phyloP scores from a whole-genome alignment of 2,329 filamentous ascomycete species.

The Pyricularia sp. region DNA sequence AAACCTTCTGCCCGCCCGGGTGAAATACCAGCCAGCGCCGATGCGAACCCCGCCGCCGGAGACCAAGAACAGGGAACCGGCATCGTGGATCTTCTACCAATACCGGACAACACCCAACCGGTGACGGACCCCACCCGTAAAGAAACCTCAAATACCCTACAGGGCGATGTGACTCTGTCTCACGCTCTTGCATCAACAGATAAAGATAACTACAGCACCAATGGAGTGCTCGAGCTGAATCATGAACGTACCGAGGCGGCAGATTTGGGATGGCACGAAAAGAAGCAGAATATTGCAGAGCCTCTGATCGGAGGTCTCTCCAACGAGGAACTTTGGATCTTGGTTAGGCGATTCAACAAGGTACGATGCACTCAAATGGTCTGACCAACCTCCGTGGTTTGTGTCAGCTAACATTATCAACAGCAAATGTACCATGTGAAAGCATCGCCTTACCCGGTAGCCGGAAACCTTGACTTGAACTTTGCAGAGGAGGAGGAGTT shows the following conservation, averaged over 20 bases:
- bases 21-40: neutral
- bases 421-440: conserved; percentile 58
- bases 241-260: conserved; percentile 46
- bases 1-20: neutral
- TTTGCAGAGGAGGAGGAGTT: conserved; percentile 78
- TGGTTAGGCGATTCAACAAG: conserved; percentile 68
- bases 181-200: conserved; percentile 30
- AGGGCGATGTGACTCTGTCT: conserved; percentile 19
- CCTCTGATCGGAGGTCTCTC: conserved; percentile 58
- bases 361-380: conserved; percentile 22
- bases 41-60: conserved; percentile 9
- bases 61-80: conserved; percentile 14
- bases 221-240: conserved; percentile 35
- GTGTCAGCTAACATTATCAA: neutral
- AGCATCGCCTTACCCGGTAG: conserved; percentile 46
- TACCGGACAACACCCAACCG: conserved; percentile 20
- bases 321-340: conserved; percentile 66
- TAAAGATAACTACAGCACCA: conserved; percentile 26
- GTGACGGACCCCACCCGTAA: conserved; percentile 17
- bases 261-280: conserved; percentile 62
- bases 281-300: conserved; percentile 41
- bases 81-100: conserved; percentile 22
- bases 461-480: conserved; percentile 68
- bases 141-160: conserved; percentile 8
- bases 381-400: neutral